Evolutionary conservation across 2,329 filamentous ascomycete genomes (phyloP), one percentile per base, ranked within the genome.

Genomic region (Fusarium albidum): DNA sequence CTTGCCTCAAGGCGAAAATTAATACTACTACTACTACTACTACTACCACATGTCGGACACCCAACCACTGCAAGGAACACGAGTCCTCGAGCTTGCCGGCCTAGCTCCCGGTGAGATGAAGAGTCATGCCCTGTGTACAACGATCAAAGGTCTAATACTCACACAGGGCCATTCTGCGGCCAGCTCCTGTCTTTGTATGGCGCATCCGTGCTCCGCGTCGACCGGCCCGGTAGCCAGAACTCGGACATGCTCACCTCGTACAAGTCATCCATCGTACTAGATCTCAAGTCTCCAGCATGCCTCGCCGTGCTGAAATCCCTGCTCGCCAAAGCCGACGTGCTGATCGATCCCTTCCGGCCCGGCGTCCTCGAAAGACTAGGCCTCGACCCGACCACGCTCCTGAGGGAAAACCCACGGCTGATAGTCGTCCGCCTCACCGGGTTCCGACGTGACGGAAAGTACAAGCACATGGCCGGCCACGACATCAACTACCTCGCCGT

Each of bases 401-500:
- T 85, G 21, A 77, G 75, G 21, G 69, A 82, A n/a, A 96, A 96
- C 71, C 88, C 88, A 7, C 79, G 88, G 0, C 76, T 96, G 5
- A 85, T 96, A 47, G 85, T 96, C 45, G 91, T 84, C 8, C 87
- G 93, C 29, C 88, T 97, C 82, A 94, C 92, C 2, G 93, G 93
- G 0, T 97, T 96, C 73, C 82, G 93, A 13, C 81, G 92, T 38
- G 91, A 95, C 74, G 93, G 92, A 1, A 87, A 85, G 65, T 97
- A 96, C 75, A 84, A 82, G 42, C 76, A 82, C 67, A 96, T 96
- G 92, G 92, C 92, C 0, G 92, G 92, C 46, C 92, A 96, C 70
- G 92, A 96, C 71, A 96, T 96, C 73, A 96, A 97, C 70, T 97
- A 96, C 75, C 87, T 97, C 34, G 91, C 92, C 42, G 91, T 96